Evolutionary conservation across 2,329 filamentous ascomycete genomes (phyloP), one percentile per base, ranked within the genome.

Genomic region (Neofusicoccum kwambonambiense): DNA sequence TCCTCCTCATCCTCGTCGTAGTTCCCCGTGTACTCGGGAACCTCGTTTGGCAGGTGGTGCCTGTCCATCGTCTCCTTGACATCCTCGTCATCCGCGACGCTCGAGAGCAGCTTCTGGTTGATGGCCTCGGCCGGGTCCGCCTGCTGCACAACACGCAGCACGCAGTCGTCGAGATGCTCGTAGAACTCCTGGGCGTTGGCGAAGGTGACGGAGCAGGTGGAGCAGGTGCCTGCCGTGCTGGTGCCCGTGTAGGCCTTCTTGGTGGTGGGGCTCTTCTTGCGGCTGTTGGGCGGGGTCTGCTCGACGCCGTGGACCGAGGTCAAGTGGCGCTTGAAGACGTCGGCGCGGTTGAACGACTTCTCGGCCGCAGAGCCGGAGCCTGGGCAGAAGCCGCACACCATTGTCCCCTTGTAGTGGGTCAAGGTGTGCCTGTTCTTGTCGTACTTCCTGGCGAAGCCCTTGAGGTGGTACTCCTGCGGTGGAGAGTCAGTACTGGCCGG

Each of bases 11-110:
- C 83, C 2, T 88, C 87, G 3, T 89, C 86, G 7, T 83, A 89
- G 78, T 82, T 98, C 94, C 80, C 98, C 94, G 77, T 98, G 97
- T 97, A 97, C 74, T 97, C 94, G 78, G 98, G 94, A 2, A 94
- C 92, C 67, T 90, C 94, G 69, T 27, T 45, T 27, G 75, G 73
- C 4, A 79, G 69, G 34, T 75, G 72, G 47, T 79, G 78, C 64
- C 72, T 72, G 64, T 78, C 76, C 9, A 79, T 68, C 1, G 77
- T 79, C 64, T 77, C 74, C 41, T 74, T 73, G 51, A 79, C 77
- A 6, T 76, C 70, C 68, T 74, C 73, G 69, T 79, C 77, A 52
- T 78, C 76, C 9, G 76, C 75, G 49, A 79, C 75, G 1, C 76
- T 77, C 3, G 74, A 75, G 13, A 79, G 70, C 51, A 78, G 73